Evolutionary conservation across 495 filamentous ascomycete species (phyloP), one percentile per base, ranked within the genome.

Genomic region (Entonaema liquescens): DNA sequence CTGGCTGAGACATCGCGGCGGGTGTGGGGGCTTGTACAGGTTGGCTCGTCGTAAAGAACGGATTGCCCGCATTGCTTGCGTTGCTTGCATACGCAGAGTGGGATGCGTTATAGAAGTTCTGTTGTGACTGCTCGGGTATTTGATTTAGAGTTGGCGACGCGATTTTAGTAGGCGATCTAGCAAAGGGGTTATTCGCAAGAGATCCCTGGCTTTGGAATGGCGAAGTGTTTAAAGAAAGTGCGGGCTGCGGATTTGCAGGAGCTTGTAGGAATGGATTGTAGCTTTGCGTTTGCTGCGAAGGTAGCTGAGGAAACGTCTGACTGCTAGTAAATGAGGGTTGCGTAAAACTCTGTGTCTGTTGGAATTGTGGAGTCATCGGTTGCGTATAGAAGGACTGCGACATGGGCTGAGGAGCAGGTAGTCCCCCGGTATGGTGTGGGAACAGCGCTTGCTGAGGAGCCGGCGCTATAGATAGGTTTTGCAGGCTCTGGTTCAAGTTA

Each of bases 341-440:
- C 38, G 78, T 66, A 15, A 82, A 83, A 62, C 83, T 83, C 67
- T 91, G 89, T 15, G 85, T 79, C 36, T 87, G 81, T 28, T 72
- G 83, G 19, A 88, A 80, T 12, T 87, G 88, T 17, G 88, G 89
- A 2, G 86, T 88, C 74, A 87, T 87, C 47, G 87, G 81, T 64
- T 87, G 88, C 71, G 82, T 86, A 68, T 80, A 80, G 52, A 73
- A 44, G 7, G 81, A 52, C 63, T 87, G 85, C 23, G 62, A 78
- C 77, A 81, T 76, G 25, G 83, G 82, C 44, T 88, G 88, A 31
- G 86, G 83, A 38, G 80, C 83, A 19, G 88, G 85, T 71, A 91
- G 85, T 33, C 93, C 93, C 8, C 94, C 94, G 6, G 93, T 96
- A 23, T 90, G 89, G 79, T 97, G 88, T 0, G 93, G 93, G 75